These are phyloP conservation scores for Meyerozyma carpophila DNA, from an alignment of 1,139 yeast genomes.

Conservation along the genomic window DNA sequence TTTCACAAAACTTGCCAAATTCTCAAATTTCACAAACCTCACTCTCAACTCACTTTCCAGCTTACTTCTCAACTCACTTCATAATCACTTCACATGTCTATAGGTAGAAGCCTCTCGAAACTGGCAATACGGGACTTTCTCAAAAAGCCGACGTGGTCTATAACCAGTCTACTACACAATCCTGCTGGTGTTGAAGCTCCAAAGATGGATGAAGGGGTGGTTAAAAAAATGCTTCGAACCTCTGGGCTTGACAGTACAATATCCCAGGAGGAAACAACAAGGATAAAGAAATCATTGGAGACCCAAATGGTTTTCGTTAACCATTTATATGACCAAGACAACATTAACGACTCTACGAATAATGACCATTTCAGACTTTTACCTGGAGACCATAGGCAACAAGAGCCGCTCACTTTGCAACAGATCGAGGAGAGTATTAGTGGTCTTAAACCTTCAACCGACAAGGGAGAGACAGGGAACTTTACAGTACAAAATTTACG, in stretches of 20 bases:
- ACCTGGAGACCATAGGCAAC: constrained; percentile 27
- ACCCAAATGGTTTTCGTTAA: constrained; percentile 44
- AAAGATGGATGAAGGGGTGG: constrained; percentile 13
- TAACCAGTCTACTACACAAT: constrained; percentile 9
- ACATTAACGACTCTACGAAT: constrained; percentile 8
- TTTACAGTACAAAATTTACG: constrained; percentile 9
- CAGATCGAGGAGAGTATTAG: constrained; percentile 18
- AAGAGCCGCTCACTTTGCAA: constrained; percentile 19
- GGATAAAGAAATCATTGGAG: constrained; percentile 27
- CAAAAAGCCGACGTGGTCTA: constrained; percentile 24
- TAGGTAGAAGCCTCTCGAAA: background rate
- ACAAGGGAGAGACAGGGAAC: constrained; percentile 23
- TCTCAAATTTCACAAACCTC: background rate
- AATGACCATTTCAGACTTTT: constrained; percentile 32
- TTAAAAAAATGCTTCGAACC: constrained; percentile 31
- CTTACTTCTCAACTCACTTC: background rate
- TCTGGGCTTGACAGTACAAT: constrained; percentile 38
- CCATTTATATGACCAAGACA: constrained; percentile 29
- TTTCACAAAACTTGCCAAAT: background rate
- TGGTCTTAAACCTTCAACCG: constrained; percentile 12
- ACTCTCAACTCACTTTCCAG: too few species aligned
- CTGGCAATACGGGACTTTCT: constrained; percentile 6
- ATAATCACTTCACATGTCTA: background rate
- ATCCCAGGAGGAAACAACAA: constrained; percentile 17
- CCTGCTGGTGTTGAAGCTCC: background rate